Base-by-base conservation (phyloP, 768 basidiomycete genomes). In the Porpolomopsis calyptriformis region DNA sequence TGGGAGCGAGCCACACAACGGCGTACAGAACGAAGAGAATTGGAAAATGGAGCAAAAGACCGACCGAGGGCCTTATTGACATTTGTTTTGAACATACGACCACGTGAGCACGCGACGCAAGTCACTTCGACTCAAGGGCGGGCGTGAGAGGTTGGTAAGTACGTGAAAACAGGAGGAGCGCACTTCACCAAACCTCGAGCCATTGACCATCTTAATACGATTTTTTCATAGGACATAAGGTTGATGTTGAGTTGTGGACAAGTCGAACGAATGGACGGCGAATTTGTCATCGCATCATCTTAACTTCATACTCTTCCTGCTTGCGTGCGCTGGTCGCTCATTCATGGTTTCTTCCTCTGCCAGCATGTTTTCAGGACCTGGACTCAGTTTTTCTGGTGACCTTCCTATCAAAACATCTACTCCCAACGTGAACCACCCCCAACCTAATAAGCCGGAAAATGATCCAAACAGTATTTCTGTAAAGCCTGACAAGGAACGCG, bases 401-500 rank as follows among this genome's bases (percentile, higher is more conserved):
- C n/a, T n/a, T n/a, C n/a, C n/a, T n/a, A n/a, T n/a, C n/a, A n/a
- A n/a, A n/a, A n/a, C n/a, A n/a, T n/a, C n/a, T n/a, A n/a, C n/a
- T n/a, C n/a, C n/a, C n/a, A n/a, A n/a, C n/a, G n/a, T n/a, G n/a
- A n/a, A n/a, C n/a, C n/a, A n/a, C n/a, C n/a, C n/a, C n/a, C n/a
- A n/a, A 14, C 14, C 26, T 40, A 26, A 36, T 10, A 47, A 40
- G 19, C 38, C 22, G 24, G 12, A 26, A 22, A 33, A 20, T 20
- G n/a, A 20, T 12, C 9, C 19, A 7, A 22, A 4, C 22, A 19
- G n/a, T 38, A 24, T 31, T 29, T 9, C 5, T 33, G 33, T n/a
- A 23, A 31, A 11, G 18, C 45, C 16, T 26, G 34, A 36, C 34
- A 46, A 46, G 45, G 35, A 46, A 10, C 45, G n/a, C 23, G 33